phyloP scores from a whole-genome alignment of 495 filamentous ascomycete genomes.

The Penicillium psychrofluorescens region DNA sequence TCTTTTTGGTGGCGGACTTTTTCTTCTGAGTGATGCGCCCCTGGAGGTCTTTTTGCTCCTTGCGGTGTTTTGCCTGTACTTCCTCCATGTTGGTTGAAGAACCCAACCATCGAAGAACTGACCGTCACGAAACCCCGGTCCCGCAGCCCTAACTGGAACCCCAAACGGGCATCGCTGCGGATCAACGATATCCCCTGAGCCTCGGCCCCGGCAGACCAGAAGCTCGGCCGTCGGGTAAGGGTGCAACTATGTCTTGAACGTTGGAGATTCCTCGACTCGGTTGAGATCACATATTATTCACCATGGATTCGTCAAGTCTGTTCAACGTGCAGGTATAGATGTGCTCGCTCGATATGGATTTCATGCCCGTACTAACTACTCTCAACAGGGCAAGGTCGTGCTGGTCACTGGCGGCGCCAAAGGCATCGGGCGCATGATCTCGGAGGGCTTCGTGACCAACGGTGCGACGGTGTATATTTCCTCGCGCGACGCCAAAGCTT shows the following conservation, averaged over 20 bases:
- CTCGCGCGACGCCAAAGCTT: constrained; percentile 58
- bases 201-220: constrained; percentile 8
- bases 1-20: constrained; percentile 93
- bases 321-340: constrained; percentile 51
- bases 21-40: constrained; percentile 85
- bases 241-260: neutral
- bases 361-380: neutral
- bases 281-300: neutral
- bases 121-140: constrained; percentile 23
- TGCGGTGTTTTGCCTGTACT: constrained; percentile 71
- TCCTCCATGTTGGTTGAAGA: constrained; percentile 51
- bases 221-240: constrained; percentile 19
- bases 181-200: constrained; percentile 9
- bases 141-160: constrained; percentile 18
- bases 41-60: constrained; percentile 83
- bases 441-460: constrained; percentile 69
- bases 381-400: constrained; percentile 61
- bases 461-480: constrained; percentile 81
- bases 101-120: constrained; percentile 1
- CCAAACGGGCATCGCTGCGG: constrained; percentile 16
- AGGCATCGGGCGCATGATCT: constrained; percentile 74
- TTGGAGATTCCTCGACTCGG: constrained; percentile 1
- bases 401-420: constrained; percentile 66
- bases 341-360: neutral
- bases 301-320: constrained; percentile 48